phyloP scores from a whole-genome alignment of 2,329 filamentous ascomycete genomes.

The Furcasterigmium furcatum region DNA sequence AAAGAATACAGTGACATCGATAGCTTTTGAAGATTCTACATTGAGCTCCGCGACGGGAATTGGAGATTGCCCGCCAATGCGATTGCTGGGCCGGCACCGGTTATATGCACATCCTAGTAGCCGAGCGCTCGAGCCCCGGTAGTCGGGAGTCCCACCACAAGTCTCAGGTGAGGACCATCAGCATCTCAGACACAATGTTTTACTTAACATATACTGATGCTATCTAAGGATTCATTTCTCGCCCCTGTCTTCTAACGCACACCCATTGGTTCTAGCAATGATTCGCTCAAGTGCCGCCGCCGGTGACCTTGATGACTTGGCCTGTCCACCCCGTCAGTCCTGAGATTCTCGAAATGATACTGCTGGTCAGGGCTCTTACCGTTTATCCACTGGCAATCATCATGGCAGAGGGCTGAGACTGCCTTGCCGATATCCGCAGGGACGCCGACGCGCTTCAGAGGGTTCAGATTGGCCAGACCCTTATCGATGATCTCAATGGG shows the following conservation, averaged over 20 bases:
- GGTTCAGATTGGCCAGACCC: conserved; percentile 53
- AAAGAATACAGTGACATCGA: background rate
- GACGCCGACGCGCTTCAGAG: conserved; percentile 55
- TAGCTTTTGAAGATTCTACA: background rate
- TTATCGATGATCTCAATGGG: conserved; percentile 49
- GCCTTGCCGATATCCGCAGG: conserved; percentile 58
- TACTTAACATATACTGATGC: too few relatives aligned
- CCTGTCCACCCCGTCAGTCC: conserved; percentile 34
- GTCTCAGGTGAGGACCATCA: too few relatives aligned
- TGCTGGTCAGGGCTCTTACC: conserved; percentile 37
- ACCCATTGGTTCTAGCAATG: background rate
- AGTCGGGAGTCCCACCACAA: too few relatives aligned
- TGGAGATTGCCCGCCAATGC: background rate
- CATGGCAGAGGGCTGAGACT: conserved; percentile 51
- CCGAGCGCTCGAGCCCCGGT: too few relatives aligned
- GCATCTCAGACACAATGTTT: too few relatives aligned
- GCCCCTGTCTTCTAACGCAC: background rate
- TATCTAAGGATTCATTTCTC: background rate
- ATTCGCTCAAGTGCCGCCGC: conserved; percentile 19
- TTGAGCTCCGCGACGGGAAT: background rate
- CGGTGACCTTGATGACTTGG: conserved; percentile 35
- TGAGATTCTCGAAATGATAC: conserved; percentile 56
- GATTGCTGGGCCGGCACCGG: background rate
- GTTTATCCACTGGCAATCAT: conserved; percentile 64
- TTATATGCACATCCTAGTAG: too few relatives aligned